Evolutionary conservation across 2,329 filamentous ascomycete genomes (phyloP).

Genomic region (Microdochium nivale): DNA sequence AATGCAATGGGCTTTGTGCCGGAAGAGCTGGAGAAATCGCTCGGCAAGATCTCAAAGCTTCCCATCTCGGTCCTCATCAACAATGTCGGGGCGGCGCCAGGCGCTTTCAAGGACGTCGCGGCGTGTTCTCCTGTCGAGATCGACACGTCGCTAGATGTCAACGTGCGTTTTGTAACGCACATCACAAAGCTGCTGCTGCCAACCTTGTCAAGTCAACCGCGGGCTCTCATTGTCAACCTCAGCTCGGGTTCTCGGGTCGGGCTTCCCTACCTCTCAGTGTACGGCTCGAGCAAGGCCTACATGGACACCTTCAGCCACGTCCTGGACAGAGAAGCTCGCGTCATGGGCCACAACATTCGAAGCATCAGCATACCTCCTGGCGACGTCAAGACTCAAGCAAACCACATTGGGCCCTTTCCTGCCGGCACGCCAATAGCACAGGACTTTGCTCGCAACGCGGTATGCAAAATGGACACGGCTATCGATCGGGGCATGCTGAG

Average conservation of each 20-base stretch:
- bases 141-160: neutral
- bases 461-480: neutral
- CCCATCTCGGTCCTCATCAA: neutral
- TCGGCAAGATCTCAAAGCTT: neutral
- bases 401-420: neutral
- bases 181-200: neutral
- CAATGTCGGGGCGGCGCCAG: neutral
- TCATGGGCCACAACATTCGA: neutral
- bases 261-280: neutral
- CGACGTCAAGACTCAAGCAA: neutral
- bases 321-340: neutral
- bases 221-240: neutral
- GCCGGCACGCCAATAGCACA: neutral
- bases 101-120: neutral
- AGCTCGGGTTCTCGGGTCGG: neutral
- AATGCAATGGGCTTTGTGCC: neutral
- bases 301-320: neutral
- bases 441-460: neutral
- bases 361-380: neutral
- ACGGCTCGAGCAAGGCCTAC: neutral
- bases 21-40: neutral
- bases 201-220: neutral
- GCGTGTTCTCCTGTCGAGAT: neutral
- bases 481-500: neutral
- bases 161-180: neutral